phyloP scores from a whole-genome alignment of 2,329 filamentous ascomycete genomes.

The Pseudogymnoascus sp. region DNA sequence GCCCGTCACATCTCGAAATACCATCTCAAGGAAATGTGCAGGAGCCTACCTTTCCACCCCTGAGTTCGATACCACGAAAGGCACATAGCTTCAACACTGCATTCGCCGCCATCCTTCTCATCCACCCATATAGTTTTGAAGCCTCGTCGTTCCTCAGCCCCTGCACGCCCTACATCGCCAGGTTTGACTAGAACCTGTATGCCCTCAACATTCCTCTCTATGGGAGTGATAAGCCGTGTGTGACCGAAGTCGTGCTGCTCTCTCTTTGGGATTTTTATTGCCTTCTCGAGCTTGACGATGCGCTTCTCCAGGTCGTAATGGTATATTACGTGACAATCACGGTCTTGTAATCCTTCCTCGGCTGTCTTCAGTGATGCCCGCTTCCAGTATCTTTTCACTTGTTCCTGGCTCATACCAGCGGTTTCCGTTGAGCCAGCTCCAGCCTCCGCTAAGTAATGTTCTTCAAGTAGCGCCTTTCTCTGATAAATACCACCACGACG shows the following conservation, averaged over 20 bases:
- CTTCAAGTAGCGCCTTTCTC: slow-evolving; percentile 85
- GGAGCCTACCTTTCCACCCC: slow-evolving; percentile 69
- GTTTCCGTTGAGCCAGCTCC: slow-evolving; percentile 25
- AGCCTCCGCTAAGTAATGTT: slow-evolving; percentile 74
- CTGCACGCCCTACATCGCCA: neutral
- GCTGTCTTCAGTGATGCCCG: slow-evolving; percentile 70
- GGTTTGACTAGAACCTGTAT: slow-evolving; percentile 50
- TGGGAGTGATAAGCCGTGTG: slow-evolving; percentile 66
- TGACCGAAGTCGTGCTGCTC: slow-evolving; percentile 91
- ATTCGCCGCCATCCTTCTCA: slow-evolving; percentile 62
- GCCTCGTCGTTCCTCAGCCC: slow-evolving; percentile 48
- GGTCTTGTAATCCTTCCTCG: slow-evolving; percentile 78
- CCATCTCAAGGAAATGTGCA: neutral
- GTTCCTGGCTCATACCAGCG: slow-evolving; percentile 33
- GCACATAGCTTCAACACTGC: slow-evolving; percentile 90
- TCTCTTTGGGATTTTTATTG: slow-evolving; percentile 72
- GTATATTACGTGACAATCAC: slow-evolving; percentile 82
- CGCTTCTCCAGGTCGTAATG: slow-evolving; percentile 94
- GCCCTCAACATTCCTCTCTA: slow-evolving; percentile 69
- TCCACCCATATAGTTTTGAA: slow-evolving; percentile 87
- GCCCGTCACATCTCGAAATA: neutral
- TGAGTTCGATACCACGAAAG: slow-evolving; percentile 70
- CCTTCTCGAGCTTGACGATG: slow-evolving; percentile 81
- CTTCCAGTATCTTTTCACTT: slow-evolving; percentile 78
- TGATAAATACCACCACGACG: slow-evolving; percentile 91